Percentiles rank a stretch among this genome's conserved stretches.
Evolutionary conservation across 305 asterid species (phyloP).

Genomic region (Coffea humblotiana): DNA sequence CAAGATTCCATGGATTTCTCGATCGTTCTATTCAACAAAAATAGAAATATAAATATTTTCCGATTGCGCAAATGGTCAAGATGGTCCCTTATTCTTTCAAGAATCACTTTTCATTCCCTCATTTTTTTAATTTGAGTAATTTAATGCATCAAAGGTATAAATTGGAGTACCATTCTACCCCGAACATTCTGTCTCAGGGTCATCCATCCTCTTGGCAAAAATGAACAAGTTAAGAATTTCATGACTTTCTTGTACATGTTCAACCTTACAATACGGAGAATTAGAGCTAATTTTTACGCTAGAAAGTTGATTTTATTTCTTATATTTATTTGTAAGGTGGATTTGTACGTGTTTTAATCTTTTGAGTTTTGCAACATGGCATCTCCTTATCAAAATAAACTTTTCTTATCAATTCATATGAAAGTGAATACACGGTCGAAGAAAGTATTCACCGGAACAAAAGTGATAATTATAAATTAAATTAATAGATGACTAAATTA

Average conservation of each 20-base stretch:
- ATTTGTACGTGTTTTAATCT: no score
- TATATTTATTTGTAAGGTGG: no score
- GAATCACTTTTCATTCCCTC: background rate
- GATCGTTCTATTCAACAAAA: conserved; percentile 15
- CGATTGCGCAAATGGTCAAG: background rate
- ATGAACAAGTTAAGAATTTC: background rate
- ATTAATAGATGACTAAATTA: no score
- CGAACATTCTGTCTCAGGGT: no score
- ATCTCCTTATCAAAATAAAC: no score
- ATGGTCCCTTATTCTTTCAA: background rate
- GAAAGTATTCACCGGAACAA: background rate
- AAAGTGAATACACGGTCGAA: background rate
- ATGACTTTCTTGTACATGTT: no score
- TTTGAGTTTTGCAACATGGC: background rate
- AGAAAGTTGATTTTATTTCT: no score
- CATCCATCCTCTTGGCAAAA: background rate
- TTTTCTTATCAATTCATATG: no score
- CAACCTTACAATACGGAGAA: no score
- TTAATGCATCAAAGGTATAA: background rate
- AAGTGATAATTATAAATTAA: no score
- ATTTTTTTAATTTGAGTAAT: background rate
- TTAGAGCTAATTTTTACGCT: no score
- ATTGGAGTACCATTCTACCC: background rate
- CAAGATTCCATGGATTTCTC: conserved; percentile 59
- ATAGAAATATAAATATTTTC: conserved; percentile 3